Percentiles rank a stretch among this genome's conserved stretches.
These are phyloP conservation scores for Darksidea phi DNA, from an alignment of 495 filamentous ascomycete genomes.

Conservation along the genomic window DNA sequence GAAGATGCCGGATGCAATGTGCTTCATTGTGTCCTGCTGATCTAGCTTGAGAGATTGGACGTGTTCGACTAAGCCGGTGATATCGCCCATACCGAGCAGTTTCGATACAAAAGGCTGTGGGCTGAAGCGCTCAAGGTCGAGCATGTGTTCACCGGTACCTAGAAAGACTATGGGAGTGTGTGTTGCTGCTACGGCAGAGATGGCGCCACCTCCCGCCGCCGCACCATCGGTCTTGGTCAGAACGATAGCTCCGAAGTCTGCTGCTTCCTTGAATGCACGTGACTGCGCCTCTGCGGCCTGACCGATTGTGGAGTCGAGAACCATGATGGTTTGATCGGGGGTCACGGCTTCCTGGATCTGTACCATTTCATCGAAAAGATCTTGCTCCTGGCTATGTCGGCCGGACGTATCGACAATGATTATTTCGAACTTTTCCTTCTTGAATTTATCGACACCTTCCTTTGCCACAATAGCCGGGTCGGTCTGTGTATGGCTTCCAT, in stretches of 20 bases:
- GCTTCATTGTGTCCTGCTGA: conserved; percentile 98
- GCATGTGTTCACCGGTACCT: conserved; percentile 94
- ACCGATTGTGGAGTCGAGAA: conserved; percentile 92
- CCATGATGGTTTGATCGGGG: conserved; percentile 97
- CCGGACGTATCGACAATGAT: conserved; percentile 98
- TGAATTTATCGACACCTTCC: conserved; percentile 97
- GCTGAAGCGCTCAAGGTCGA: conserved; percentile 89
- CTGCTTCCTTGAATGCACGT: conserved; percentile 94
- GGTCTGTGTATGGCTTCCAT: conserved; percentile 90
- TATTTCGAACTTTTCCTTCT: conserved; percentile 96
- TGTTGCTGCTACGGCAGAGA: conserved; percentile 96
- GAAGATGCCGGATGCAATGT: conserved; percentile 94
- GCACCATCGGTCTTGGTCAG: conserved; percentile 98
- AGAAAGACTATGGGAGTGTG: conserved; percentile 97
- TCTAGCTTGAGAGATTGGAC: conserved; percentile 96
- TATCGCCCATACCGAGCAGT: conserved; percentile 94
- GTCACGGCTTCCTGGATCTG: conserved; percentile 90
- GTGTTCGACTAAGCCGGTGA: conserved; percentile 92
- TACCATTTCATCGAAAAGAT: conserved; percentile 95
- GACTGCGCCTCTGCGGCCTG: conserved; percentile 93
- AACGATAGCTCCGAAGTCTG: conserved; percentile 97
- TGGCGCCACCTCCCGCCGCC: conserved; percentile 91
- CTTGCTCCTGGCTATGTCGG: conserved; percentile 89
- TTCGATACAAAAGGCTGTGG: conserved; percentile 90
- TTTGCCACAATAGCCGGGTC: conserved; percentile 90